Conservation (phyloP, 768 basidiomycete genomes). For the Tricholoma bakamatsutake region DNA sequence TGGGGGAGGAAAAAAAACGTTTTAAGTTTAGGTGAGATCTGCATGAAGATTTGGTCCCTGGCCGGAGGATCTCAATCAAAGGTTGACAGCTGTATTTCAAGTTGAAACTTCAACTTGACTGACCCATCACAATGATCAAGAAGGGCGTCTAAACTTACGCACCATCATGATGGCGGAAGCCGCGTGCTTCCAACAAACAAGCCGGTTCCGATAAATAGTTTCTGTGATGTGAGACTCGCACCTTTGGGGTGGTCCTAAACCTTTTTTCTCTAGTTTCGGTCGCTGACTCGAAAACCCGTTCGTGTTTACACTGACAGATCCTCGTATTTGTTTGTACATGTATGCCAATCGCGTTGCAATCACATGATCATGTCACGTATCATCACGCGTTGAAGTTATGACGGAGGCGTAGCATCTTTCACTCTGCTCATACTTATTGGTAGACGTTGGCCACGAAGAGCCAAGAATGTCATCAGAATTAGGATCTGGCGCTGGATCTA, state of each 20-base stretch:
- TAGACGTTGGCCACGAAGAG: background rate
- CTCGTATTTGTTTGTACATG: background rate
- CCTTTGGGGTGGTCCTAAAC: too few species aligned
- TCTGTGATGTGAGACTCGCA: too few species aligned
- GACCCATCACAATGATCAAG: background rate
- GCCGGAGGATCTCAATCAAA: background rate
- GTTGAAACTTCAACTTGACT: background rate
- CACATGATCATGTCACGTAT: background rate
- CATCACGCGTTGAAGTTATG: too few species aligned
- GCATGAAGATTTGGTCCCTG: background rate
- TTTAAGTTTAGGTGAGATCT: background rate
- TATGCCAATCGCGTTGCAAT: background rate
- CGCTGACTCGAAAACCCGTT: too few species aligned
- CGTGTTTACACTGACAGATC: too few species aligned
- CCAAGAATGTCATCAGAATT: slow-evolving; percentile 10
- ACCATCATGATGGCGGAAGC: background rate
- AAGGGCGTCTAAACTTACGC: background rate
- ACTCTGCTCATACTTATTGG: background rate
- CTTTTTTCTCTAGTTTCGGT: too few species aligned
- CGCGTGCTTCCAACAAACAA: too few species aligned
- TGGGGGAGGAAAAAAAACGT: background rate
- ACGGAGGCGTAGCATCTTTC: background rate
- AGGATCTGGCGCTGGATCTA: slow-evolving; percentile 51
- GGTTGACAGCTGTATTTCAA: background rate
- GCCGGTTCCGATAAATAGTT: too few species aligned